Base-by-base conservation (phyloP, 2,329 filamentous ascomycete species). In the Neonectria magnoliae region DNA sequence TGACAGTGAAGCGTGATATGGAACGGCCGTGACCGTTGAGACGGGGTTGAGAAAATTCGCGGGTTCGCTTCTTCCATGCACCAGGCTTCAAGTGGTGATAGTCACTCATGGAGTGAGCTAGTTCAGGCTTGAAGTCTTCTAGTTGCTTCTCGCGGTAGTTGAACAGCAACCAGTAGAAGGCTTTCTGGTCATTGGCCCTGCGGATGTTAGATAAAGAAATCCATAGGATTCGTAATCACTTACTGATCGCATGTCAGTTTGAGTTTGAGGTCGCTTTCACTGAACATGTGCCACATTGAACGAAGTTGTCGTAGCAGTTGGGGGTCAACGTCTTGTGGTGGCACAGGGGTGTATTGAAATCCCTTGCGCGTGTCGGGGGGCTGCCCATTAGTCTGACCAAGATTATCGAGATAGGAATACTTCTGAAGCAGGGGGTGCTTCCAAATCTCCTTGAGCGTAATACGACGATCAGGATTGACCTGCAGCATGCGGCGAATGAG, bases 241-340 rank as follows among this genome's bases (percentile, higher is more conserved):
- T 82, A 92, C 88, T 89, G 86, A 33, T 87, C 80, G 67, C 82
- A 87, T 13, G 86, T 79, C n/a, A 98, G 83, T 73, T 89, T 91
- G 60, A 88, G 82, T 25, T 91, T 85, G 22, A 98, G 80, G 18
- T 90, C 86, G 29, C 91, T 87, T 70, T 95, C 91, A 36, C 88
- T 88, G 68, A 93, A 91, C 71, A 90, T 92, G 81, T 98, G 94
- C 94, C 94, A 98, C 73, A 98, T 86, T 2, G 94, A 95, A 64
- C 92, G 91, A 68, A 99, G 84, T 77, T 97, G 95, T 45, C 94
- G 88, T 53, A 98, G 80, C 29, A 98, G 88, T 69, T 97, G 92
- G 51, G 87, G 81, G 72, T 98, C 93, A 57, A 98, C 89, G 18
- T 94, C 91, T 10, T 88, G 85, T 36, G 83, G 82, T 47, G 84